phyloP scores from a whole-genome alignment of 805 yeast species.

The Starmerella tilneyi region DNA sequence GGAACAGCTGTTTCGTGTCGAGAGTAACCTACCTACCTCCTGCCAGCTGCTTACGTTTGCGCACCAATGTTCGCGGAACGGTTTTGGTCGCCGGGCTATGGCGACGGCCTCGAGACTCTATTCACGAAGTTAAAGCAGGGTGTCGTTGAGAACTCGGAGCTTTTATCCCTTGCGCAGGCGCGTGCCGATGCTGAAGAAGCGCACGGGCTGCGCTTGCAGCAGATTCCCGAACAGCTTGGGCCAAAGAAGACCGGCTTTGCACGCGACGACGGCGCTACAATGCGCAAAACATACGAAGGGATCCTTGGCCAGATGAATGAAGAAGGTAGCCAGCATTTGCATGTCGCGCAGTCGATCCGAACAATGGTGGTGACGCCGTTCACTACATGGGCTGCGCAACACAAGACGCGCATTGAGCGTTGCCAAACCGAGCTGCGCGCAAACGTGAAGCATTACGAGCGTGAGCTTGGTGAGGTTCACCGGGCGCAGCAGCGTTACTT shows the following conservation, averaged over 20 bases:
- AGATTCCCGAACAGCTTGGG: constrained; percentile 33
- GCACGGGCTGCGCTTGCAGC: constrained; percentile 49
- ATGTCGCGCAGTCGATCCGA: constrained; percentile 53
- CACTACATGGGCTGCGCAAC: constrained; percentile 63
- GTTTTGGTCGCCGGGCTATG: constrained; percentile 27
- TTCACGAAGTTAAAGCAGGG: constrained; percentile 41
- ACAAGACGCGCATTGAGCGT: constrained; percentile 52
- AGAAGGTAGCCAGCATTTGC: constrained; percentile 51
- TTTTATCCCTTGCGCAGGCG: constrained; percentile 51
- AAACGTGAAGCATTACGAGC: constrained; percentile 45
- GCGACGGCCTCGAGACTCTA: constrained; percentile 30
- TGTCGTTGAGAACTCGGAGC: constrained; percentile 58
- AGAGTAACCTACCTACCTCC: too few species aligned
- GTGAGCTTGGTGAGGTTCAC: constrained; percentile 41
- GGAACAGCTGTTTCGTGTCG: too few species aligned
- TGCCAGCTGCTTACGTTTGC: constrained; percentile 7
- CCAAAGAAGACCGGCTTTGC: constrained; percentile 38
- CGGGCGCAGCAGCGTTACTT: constrained; percentile 57
- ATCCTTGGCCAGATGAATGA: constrained; percentile 43
- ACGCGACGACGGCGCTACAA: constrained; percentile 53
- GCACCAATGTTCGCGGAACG: constrained; percentile 22
- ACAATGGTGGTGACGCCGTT: constrained; percentile 59
- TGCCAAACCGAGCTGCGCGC: constrained; percentile 45
- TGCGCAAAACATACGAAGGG: constrained; percentile 53
- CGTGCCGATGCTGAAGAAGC: constrained; percentile 62